These are phyloP conservation scores for Butyriboletus appendiculatus DNA, from an alignment of 1,284 basidiomycete genomes.

Conservation along the genomic window DNA sequence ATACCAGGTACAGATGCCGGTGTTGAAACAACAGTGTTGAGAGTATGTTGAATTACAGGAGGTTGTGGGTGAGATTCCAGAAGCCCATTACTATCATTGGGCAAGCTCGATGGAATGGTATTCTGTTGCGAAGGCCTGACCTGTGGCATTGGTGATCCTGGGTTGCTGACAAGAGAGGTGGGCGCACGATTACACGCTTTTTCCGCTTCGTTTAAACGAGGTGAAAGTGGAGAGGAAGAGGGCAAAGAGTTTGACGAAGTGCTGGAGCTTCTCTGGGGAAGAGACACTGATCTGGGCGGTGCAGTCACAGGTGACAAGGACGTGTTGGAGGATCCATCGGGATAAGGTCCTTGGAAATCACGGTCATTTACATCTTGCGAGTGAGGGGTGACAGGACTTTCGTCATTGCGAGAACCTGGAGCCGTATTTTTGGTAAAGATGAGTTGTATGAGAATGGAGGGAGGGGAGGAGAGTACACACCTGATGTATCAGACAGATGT, in stretches of 20 bases:
- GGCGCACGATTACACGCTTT: not conserved
- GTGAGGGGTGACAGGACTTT: constrained; percentile 37
- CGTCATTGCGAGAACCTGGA: constrained; percentile 24
- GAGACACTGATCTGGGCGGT: constrained; percentile 44
- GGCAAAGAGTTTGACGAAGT: constrained; percentile 33
- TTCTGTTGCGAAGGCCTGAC: constrained; percentile 14
- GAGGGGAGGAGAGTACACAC: constrained; percentile 40
- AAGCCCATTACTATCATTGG: constrained; percentile 1
- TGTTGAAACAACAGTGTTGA: constrained; percentile 5
- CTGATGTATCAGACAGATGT: constrained; percentile 53
- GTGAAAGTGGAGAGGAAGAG: constrained; percentile 14
- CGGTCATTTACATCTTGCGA: constrained; percentile 40
- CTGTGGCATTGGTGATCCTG: constrained; percentile 3
- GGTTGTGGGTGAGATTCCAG: constrained; percentile 9
- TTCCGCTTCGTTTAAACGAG: constrained; percentile 16
- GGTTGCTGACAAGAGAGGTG: not conserved
- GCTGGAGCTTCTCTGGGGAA: constrained; percentile 17
- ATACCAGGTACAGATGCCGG: constrained; percentile 1
- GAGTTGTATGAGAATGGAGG: constrained; percentile 11
- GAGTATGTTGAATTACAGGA: constrained; percentile 1
- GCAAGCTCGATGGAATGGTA: not conserved
- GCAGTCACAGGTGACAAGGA: constrained; percentile 42
- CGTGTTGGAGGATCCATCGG: constrained; percentile 13
- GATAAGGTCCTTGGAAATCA: constrained; percentile 33
- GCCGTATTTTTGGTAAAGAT: constrained; percentile 28